These are phyloP conservation scores for Monosporascus ibericus DNA, from an alignment of 2,329 filamentous ascomycete genomes.

Conservation along the genomic window DNA sequence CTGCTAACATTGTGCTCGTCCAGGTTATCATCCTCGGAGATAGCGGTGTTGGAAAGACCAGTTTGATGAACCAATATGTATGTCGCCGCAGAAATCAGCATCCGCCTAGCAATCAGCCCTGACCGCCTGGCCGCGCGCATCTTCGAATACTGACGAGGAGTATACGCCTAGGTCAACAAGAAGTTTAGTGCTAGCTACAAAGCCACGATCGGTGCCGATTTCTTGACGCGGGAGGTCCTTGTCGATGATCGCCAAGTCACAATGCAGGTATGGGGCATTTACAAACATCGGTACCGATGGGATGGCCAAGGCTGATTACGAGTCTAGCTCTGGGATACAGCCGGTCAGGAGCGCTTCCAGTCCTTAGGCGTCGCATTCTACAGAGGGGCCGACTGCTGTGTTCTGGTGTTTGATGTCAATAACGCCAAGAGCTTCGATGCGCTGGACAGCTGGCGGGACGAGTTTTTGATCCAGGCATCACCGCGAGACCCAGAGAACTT, in stretches of 20 bases:
- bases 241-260: slow-evolving; percentile 97
- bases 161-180: slow-evolving; percentile 85
- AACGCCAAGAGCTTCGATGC: slow-evolving; percentile 99
- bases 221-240: slow-evolving; percentile 94
- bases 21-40: slow-evolving; percentile 99
- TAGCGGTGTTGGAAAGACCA: slow-evolving; percentile 98
- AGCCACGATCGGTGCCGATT: slow-evolving; percentile 97
- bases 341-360: slow-evolving; percentile 95
- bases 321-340: slow-evolving; percentile 88
- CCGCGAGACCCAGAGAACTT: slow-evolving; percentile 96
- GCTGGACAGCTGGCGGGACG: slow-evolving; percentile 95
- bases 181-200: slow-evolving; percentile 99
- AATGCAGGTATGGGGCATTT: slow-evolving; percentile 68
- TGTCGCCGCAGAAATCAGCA: slow-evolving; percentile 26
- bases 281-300: background rate
- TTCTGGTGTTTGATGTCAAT: slow-evolving; percentile 97
- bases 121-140: background rate
- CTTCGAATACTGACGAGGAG: slow-evolving; percentile 6
- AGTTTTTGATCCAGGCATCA: slow-evolving; percentile 95
- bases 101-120: slow-evolving; percentile 3
- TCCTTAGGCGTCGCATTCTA: slow-evolving; percentile 97
- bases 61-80: slow-evolving; percentile 99
- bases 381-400: slow-evolving; percentile 93
- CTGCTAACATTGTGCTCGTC: slow-evolving; percentile 2
- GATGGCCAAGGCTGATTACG: slow-evolving; percentile 14